phyloP scores from a whole-genome alignment of 2,329 filamentous ascomycete species.

The Colletotrichum navitas region DNA sequence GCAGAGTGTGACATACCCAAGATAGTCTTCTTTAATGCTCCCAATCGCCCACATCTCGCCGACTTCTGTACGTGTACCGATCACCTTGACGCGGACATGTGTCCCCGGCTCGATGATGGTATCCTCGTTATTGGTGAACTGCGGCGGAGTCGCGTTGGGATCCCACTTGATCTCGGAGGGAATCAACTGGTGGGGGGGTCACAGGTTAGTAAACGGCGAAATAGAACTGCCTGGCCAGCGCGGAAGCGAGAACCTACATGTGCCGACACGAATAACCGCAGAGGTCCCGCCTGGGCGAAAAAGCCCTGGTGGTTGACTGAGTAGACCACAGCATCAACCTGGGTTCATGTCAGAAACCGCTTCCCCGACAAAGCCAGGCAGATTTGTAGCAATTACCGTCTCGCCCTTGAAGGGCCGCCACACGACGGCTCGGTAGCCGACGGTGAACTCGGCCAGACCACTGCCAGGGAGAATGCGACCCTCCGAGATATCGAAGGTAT shows the following conservation, averaged over 20 bases:
- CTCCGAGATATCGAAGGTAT: conserved; percentile 94
- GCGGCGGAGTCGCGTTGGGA: conserved; percentile 94
- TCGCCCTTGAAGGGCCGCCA: conserved; percentile 99
- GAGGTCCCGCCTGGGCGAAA: conserved; percentile 84
- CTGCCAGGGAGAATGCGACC: conserved; percentile 92
- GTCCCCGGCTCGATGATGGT: conserved; percentile 94
- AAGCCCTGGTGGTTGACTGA: conserved; percentile 94
- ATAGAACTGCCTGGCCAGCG: conserved; percentile 36
- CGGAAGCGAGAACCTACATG: conserved; percentile 70
- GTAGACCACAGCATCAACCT: conserved; percentile 95
- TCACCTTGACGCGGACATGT: conserved; percentile 92
- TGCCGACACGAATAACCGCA: conserved; percentile 83
- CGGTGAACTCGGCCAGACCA: conserved; percentile 92
- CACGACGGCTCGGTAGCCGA: conserved; percentile 94
- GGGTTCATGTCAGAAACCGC: conserved; percentile 47
- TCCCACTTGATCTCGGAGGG: conserved; percentile 94
- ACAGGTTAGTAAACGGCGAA: conserved; percentile 45
- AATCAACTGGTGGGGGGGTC: conserved; percentile 74
- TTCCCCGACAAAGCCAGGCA: conserved; percentile 41
- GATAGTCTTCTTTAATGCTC: conserved; percentile 90
- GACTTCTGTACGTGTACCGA: conserved; percentile 93
- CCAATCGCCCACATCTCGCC: conserved; percentile 97
- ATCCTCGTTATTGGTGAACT: conserved; percentile 95
- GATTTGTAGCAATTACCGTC: conserved; percentile 74
- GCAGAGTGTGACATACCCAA: conserved; percentile 64